Percentiles rank a stretch among this genome's conserved stretches.
Conservation (phyloP, 1,284 basidiomycete genomes). For the Ceratobasidium sp. region DNA sequence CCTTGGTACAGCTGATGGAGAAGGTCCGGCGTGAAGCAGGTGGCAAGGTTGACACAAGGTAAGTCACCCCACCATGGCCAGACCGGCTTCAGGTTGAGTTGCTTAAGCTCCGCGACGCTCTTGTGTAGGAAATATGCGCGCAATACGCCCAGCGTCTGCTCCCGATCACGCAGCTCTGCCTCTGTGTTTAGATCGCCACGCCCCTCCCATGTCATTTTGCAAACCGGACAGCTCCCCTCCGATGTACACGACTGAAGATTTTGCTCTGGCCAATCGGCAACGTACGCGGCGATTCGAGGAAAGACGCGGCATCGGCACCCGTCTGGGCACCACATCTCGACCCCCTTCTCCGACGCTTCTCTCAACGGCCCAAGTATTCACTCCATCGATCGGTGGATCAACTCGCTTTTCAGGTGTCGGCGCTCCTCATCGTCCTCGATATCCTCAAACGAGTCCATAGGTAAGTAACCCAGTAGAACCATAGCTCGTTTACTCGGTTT, state of each 20-base stretch:
- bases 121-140: neutral
- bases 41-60: slow-evolving; percentile 48
- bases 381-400: slow-evolving; percentile 51
- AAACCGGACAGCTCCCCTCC: slow-evolving; percentile 27
- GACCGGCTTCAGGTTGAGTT: slow-evolving; percentile 5
- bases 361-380: slow-evolving; percentile 46
- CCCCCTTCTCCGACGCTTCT: slow-evolving; percentile 41
- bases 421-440: neutral
- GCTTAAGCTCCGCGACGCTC: neutral
- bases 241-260: slow-evolving; percentile 37
- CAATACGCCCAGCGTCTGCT: neutral
- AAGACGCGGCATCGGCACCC: slow-evolving; percentile 35
- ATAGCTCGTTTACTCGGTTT: slow-evolving; percentile 21
- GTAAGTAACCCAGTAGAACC: slow-evolving; percentile 47
- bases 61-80: slow-evolving; percentile 23
- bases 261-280: slow-evolving; percentile 45
- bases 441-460: slow-evolving; percentile 20
- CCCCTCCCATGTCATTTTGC: neutral
- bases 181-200: neutral
- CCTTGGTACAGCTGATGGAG: slow-evolving; percentile 57
- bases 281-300: slow-evolving; percentile 50
- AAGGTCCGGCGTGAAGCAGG: slow-evolving; percentile 53
- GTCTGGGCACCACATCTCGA: slow-evolving; percentile 49
- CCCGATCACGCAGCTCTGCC: neutral
- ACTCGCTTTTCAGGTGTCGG: slow-evolving; percentile 2